A percentile compares a stretch with the other conserved stretches of the same genome.
Conservation (phyloP, 2,329 filamentous ascomycete genomes). For the Sarocladium brachiariae region DNA sequence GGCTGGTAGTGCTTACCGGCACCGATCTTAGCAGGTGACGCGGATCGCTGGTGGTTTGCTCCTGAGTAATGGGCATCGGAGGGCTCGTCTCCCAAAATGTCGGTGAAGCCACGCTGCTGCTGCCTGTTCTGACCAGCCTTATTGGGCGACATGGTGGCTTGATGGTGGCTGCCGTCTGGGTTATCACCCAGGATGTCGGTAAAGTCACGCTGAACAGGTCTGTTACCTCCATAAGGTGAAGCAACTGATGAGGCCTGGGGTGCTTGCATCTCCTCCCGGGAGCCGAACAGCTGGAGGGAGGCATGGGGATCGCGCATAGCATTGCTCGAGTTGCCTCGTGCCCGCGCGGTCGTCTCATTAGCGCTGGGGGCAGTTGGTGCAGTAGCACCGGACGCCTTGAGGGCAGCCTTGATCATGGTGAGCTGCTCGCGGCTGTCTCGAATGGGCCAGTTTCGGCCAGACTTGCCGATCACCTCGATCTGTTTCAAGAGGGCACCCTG, state of each 20-base stretch:
- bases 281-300: conserved; percentile 65
- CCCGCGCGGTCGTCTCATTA: conserved; percentile 33
- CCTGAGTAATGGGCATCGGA: conserved; percentile 38
- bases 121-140: conserved; percentile 23
- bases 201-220: conserved; percentile 60
- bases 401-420: conserved; percentile 61
- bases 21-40: conserved; percentile 43
- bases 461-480: conserved; percentile 85
- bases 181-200: conserved; percentile 62
- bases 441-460: conserved; percentile 92
- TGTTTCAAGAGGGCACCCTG: conserved; percentile 89
- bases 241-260: conserved; percentile 40
- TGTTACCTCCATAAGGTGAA: conserved; percentile 53
- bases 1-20: conserved; percentile 55
- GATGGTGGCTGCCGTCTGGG: conserved; percentile 29
- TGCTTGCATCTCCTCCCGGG: conserved; percentile 53
- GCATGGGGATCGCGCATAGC: conserved; percentile 59
- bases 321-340: conserved; percentile 47
- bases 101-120: conserved; percentile 61
- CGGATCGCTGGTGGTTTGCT: conserved; percentile 42
- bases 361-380: conserved; percentile 18
- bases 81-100: conserved; percentile 58
- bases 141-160: conserved; percentile 40
- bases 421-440: conserved; percentile 79
- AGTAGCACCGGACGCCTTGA: conserved; percentile 39